Base-by-base conservation (phyloP, 2,329 filamentous ascomycete species). In the Nemania sp. region DNA sequence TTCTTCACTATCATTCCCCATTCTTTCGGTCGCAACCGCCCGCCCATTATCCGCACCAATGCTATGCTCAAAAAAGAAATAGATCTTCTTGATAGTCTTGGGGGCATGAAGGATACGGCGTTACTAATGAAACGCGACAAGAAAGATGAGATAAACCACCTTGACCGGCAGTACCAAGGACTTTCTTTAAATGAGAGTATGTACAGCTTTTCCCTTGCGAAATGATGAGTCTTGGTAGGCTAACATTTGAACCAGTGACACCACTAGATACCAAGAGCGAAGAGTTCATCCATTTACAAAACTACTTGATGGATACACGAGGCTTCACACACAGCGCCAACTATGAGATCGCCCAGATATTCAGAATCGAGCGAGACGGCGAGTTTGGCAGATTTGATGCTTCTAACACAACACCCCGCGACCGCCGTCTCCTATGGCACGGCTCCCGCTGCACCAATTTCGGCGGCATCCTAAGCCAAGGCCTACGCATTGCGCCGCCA, bases 1-100 rank as follows among this genome's bases (percentile, higher is more conserved):
- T 96, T 90, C 72, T 94, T 92, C 70, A 89, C 87, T 0, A 75
- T 88, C 34, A 95, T 96, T 57, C 91, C 91, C 0, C 91, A 96
- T 66, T 51, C 81, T 76, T 26, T 93, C 69, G 89, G 90, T 7
- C 86, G 90, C 26, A 81, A 82, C 39, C 78, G 86, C 0, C 89
- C 90, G 0, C 88, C 89, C 0, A 66, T 92, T 61, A 88, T 96
- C 63, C 68, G 69, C 28, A 74, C 73, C 33, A 67, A 80, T 17
- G 61, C 61, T 1, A 71, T 80, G 60, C 79, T 96, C 63, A 91
- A 92, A 73, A 80, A 74, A 63, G 91, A 96, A 72, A 81, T 93
- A 61, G 87, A 90, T 39, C 79, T 95, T 61, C 80, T 96, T 1
- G 90, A 95, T 65, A 89, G 85, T 56, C 75, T 96, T 67, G 86